A percentile compares a stretch with the other conserved stretches of the same genome.
These are phyloP conservation scores for Solanum okadae DNA, from an alignment of 257 asterid species.

Conservation along the genomic window DNA sequence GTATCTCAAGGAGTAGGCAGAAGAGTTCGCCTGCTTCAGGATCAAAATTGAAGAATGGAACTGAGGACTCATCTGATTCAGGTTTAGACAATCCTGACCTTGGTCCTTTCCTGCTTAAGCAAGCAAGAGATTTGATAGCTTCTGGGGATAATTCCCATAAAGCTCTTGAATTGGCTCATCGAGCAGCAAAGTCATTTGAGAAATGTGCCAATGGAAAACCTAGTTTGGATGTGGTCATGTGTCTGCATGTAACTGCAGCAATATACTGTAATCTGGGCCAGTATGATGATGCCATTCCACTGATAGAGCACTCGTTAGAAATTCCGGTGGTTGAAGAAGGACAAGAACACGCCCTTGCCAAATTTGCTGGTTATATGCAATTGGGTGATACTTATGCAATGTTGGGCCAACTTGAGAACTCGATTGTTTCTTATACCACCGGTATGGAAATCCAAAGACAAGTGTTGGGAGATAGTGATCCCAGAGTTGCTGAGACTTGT, in stretches of 20 bases:
- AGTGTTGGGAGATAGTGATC: slow-evolving; percentile 69
- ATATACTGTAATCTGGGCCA: slow-evolving; percentile 72
- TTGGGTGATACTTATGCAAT: slow-evolving; percentile 81
- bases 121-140: slow-evolving; percentile 80
- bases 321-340: slow-evolving; percentile 71
- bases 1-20: slow-evolving; percentile 5
- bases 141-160: slow-evolving; percentile 72
- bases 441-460: slow-evolving; percentile 69
- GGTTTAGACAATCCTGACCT: slow-evolving; percentile 68
- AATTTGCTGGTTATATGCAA: slow-evolving; percentile 94
- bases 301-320: slow-evolving; percentile 57
- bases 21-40: slow-evolving; percentile 17
- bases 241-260: slow-evolving; percentile 85
- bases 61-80: slow-evolving; percentile 35
- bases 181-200: slow-evolving; percentile 81
- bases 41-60: slow-evolving; percentile 38
- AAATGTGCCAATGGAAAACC: slow-evolving; percentile 65
- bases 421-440: slow-evolving; percentile 49
- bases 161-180: slow-evolving; percentile 68
- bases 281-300: slow-evolving; percentile 70
- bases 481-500: slow-evolving; percentile 84
- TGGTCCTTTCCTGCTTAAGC: slow-evolving; percentile 81
- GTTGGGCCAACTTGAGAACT: slow-evolving; percentile 83
- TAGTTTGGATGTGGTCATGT: slow-evolving; percentile 68
- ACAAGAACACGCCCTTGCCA: slow-evolving; percentile 87